Conservation (phyloP, 2,329 filamentous ascomycete genomes). For the Aspergillus unguis region DNA sequence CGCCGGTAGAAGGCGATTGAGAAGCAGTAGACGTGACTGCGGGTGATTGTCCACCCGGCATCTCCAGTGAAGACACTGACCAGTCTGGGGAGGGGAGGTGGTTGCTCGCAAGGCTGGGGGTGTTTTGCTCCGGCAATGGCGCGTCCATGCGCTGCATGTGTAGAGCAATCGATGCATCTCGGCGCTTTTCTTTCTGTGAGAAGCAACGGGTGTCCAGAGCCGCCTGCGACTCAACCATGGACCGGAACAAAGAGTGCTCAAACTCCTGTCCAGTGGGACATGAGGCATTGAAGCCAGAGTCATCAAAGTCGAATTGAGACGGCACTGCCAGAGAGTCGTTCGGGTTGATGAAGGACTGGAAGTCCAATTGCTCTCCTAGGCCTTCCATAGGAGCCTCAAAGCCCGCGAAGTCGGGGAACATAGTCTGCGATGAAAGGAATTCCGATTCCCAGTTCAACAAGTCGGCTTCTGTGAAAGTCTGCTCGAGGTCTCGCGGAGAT, state of each 20-base stretch:
- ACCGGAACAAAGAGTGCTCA: conserved; percentile 22
- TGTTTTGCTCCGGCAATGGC: conserved; percentile 24
- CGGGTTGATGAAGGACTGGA: conserved; percentile 16
- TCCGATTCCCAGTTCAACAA: conserved; percentile 22
- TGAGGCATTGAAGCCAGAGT: conserved; percentile 5
- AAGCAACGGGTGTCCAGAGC: conserved; percentile 32
- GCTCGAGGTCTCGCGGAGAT: conserved; percentile 28
- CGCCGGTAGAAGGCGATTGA: conserved; percentile 18
- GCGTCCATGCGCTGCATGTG: conserved; percentile 39
- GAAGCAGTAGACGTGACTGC: conserved; percentile 21
- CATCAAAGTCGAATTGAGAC: conserved; percentile 5
- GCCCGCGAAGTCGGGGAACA: conserved; percentile 25
- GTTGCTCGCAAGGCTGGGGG: conserved; percentile 29
- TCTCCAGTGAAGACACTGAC: conserved; percentile 29
- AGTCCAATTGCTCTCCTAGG: conserved; percentile 16
- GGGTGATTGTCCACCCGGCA: conserved; percentile 20
- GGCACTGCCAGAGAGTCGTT: conserved; percentile 11
- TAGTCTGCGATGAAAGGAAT: conserved; percentile 18
- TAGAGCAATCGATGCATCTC: conserved; percentile 41
- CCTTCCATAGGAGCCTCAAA: conserved; percentile 21
- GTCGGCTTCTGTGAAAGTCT: conserved; percentile 25
- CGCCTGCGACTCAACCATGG: conserved; percentile 38
- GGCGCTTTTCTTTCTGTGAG: conserved; percentile 41
- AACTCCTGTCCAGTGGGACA: conserved; percentile 16
- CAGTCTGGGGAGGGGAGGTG: conserved; percentile 33